Evolutionary conservation across 352 stramenopile genomes (phyloP), one percentile per base, ranked within the genome.

Genomic region (Globisporangium acanthophoron): DNA sequence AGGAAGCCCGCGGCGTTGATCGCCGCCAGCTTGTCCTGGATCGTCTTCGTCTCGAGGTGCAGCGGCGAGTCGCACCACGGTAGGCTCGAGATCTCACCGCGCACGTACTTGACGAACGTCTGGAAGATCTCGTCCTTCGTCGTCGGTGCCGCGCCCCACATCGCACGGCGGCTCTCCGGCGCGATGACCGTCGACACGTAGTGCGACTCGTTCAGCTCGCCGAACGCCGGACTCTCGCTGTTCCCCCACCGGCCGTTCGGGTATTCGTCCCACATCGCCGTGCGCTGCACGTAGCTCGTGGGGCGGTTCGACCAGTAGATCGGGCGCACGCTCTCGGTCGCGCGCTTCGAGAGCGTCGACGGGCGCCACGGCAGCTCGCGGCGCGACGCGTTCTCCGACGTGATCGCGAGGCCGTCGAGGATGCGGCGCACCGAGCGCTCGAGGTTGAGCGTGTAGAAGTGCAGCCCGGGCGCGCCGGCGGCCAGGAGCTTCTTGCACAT

Each of bases 281-380:
- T 99, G 50, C 97, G 81, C 69, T 97, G 83, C 21, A 99, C 75
- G 78, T 99, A 99, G 62, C 88, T 98, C 75, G 97, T 97, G 13
- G 96, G 96, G 35, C 97, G 89, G 74, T 99, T 99, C 12, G 96
- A 97, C 97, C 97, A 99, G 68, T 99, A 98, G 62, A 99, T 99
- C 16, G 97, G 97, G 50, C 97, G 92, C 51, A 99, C 87, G 45
- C 68, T 89, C 59, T 94, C 96, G 50, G 87, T 75, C 18, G 86
- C 76, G 54, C 96, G 81, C 59, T 96, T 96, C 13, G 79, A 84
- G 50, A 98, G 74, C 16, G 89, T 85, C 47, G 90, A 97, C 40
- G 94, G 81, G 46, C 94, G 76, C 95, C 96, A 99, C 21, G 92
- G 95, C 29, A 98, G 80, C 61, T 91, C 76, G 44, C 90, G 85